Percentiles rank a stretch among this genome's conserved stretches.
These are phyloP conservation scores for Pholiota conissans DNA, from an alignment of 768 basidiomycete species.

Conservation along the genomic window DNA sequence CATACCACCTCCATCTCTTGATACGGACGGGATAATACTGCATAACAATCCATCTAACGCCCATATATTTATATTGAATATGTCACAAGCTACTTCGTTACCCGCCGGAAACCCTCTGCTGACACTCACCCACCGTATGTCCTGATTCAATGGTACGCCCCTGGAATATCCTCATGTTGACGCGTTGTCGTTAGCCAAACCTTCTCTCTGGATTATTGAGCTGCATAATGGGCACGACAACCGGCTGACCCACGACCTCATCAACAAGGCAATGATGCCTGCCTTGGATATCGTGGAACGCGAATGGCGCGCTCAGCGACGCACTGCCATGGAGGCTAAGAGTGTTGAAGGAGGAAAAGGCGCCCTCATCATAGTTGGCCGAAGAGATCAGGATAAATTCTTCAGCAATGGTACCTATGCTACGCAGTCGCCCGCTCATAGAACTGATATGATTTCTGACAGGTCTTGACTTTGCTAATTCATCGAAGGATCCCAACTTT, in stretches of 20 bases:
- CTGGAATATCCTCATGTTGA: not conserved
- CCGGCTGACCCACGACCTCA: constrained; percentile 58
- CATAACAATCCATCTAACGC: not conserved
- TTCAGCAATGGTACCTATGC: constrained; percentile 72
- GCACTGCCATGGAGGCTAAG: constrained; percentile 39
- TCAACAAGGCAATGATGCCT: constrained; percentile 62
- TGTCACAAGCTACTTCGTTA: constrained; percentile 50
- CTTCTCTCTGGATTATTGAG: constrained; percentile 74
- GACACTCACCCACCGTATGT: constrained; percentile 68
- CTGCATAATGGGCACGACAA: constrained; percentile 78
- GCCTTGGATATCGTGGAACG: constrained; percentile 73
- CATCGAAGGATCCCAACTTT: constrained; percentile 56
- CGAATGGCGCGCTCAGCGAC: constrained; percentile 64
- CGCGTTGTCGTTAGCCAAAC: constrained; percentile 44
- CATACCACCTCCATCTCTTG: not conserved
- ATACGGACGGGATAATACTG: not conserved
- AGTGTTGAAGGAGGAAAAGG: constrained; percentile 59
- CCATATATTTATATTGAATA: constrained; percentile 12
- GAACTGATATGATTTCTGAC: not conserved
- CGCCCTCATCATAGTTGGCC: constrained; percentile 76
- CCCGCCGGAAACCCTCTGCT: constrained; percentile 53
- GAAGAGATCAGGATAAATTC: constrained; percentile 79
- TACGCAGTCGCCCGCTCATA: not conserved
- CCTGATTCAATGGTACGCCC: not conserved
- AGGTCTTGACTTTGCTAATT: constrained; percentile 67